phyloP scores from a whole-genome alignment of 192 early-diverging fungal genomes.

The Coemansia sp. region DNA sequence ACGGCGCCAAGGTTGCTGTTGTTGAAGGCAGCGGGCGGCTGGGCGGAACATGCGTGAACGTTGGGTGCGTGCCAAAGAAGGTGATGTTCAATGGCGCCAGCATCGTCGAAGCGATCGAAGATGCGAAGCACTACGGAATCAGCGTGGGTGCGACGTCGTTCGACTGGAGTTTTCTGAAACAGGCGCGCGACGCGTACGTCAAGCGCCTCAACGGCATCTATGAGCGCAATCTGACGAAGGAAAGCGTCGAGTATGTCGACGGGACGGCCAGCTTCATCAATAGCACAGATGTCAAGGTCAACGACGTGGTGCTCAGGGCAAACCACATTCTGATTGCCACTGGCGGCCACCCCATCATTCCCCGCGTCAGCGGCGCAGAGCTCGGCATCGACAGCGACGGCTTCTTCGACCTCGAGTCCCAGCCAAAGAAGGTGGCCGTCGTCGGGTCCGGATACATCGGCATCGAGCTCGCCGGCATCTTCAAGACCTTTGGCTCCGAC shows the following conservation, averaged over 20 bases:
- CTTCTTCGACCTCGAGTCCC: conserved; percentile 90
- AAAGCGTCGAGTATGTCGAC: conserved; percentile 77
- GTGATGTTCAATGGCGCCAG: conserved; percentile 96
- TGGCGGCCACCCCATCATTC: conserved; percentile 74
- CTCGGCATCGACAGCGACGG: conserved; percentile 89
- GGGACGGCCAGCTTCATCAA: conserved; percentile 86
- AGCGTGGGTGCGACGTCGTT: conserved; percentile 62
- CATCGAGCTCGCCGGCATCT: conserved; percentile 93
- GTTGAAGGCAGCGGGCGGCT: conserved; percentile 78
- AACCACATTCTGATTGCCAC: conserved; percentile 93
- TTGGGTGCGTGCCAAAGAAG: conserved; percentile 90
- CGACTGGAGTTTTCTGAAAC: conserved; percentile 80
- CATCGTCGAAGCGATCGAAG: conserved; percentile 82
- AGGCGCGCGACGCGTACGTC: conserved; percentile 95
- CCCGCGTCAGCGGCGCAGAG: conserved; percentile 80
- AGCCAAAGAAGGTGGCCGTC: conserved; percentile 90
- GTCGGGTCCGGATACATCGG: conserved; percentile 96
- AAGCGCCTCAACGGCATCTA: conserved; percentile 97
- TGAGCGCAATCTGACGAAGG: conserved; percentile 84
- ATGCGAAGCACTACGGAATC: conserved; percentile 92
- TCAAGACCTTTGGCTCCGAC: conserved; percentile 82
- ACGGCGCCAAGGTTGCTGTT: conserved; percentile 89
- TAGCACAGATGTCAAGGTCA: conserved; percentile 67
- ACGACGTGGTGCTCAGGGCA: conserved; percentile 60
- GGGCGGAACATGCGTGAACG: conserved; percentile 93